phyloP scores from a whole-genome alignment of 2,329 filamentous ascomycete genomes.

The Penicillium sp. region DNA sequence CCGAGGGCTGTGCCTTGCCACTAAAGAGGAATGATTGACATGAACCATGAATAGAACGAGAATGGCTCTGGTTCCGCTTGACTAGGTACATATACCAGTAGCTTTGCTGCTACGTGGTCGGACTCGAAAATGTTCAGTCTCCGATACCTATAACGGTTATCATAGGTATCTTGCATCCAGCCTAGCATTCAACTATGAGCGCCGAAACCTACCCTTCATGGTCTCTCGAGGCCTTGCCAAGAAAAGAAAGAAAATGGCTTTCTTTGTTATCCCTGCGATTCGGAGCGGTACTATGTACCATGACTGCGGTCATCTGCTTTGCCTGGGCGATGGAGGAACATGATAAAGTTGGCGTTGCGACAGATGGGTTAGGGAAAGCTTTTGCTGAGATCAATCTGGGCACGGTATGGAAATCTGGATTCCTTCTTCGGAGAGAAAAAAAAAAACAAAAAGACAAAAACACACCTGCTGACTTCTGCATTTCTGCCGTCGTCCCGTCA shows the following conservation, averaged over 20 bases:
- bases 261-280: slow-evolving; percentile 15
- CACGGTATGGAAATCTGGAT: background rate
- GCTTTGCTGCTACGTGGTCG: background rate
- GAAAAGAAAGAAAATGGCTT: slow-evolving; percentile 14
- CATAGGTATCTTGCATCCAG: background rate
- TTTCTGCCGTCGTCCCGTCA: background rate
- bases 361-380: slow-evolving; percentile 12
- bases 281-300: slow-evolving; percentile 7
- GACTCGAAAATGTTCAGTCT: background rate
- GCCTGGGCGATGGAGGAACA: slow-evolving; percentile 16
- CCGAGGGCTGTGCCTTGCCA: slow-evolving; percentile 1
- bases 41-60: background rate
- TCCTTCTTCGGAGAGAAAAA: background rate
- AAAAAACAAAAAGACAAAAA: too few relatives aligned
- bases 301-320: slow-evolving; percentile 15
- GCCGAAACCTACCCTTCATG: slow-evolving; percentile 1
- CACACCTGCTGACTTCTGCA: background rate
- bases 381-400: slow-evolving; percentile 13
- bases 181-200: slow-evolving; percentile 1
- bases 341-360: slow-evolving; percentile 8
- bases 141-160: background rate
- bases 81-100: background rate
- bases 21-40: slow-evolving; percentile 3
- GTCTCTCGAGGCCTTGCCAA: slow-evolving; percentile 15
- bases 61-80: background rate